These are phyloP conservation scores for Microdochium bolleyi DNA, from an alignment of 2,329 filamentous ascomycete genomes.

Conservation along the genomic window DNA sequence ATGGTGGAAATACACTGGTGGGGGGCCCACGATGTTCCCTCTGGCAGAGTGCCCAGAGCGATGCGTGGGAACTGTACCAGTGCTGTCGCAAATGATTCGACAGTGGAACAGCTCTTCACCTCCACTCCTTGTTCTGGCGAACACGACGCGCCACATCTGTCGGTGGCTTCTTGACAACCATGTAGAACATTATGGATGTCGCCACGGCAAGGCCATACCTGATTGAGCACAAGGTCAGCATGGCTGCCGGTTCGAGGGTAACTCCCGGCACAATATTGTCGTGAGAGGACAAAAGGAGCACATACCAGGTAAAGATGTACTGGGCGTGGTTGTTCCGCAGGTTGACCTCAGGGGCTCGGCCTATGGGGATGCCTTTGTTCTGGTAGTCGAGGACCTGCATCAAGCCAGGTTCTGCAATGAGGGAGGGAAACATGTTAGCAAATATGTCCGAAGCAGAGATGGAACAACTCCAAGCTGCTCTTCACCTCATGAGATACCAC, in stretches of 20 bases:
- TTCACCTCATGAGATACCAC: conserved; percentile 7
- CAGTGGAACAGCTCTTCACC: conserved; percentile 25
- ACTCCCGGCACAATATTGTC: too few species aligned
- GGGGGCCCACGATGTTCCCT: too few species aligned
- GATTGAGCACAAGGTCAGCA: conserved; percentile 6
- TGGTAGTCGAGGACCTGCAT: conserved; percentile 69
- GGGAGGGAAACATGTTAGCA: background rate
- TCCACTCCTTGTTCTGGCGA: conserved; percentile 70
- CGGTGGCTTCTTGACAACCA: conserved; percentile 84
- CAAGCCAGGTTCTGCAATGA: conserved; percentile 62
- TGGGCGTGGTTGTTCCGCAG: conserved; percentile 94
- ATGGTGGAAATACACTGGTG: background rate
- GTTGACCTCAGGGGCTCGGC: conserved; percentile 80
- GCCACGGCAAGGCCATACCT: conserved; percentile 83
- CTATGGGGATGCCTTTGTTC: conserved; percentile 79
- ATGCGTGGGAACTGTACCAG: too few species aligned
- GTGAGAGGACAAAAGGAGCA: background rate
- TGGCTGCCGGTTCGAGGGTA: background rate
- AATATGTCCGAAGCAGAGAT: background rate
- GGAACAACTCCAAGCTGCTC: conserved; percentile 1
- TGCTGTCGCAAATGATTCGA: too few species aligned
- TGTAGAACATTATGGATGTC: conserved; percentile 92
- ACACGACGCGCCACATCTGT: conserved; percentile 66
- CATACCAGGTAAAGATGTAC: conserved; percentile 98
- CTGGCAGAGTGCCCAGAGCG: too few species aligned